Conservation (phyloP, 768 basidiomycete species). For the Pleurotus salmoneostramineus region DNA sequence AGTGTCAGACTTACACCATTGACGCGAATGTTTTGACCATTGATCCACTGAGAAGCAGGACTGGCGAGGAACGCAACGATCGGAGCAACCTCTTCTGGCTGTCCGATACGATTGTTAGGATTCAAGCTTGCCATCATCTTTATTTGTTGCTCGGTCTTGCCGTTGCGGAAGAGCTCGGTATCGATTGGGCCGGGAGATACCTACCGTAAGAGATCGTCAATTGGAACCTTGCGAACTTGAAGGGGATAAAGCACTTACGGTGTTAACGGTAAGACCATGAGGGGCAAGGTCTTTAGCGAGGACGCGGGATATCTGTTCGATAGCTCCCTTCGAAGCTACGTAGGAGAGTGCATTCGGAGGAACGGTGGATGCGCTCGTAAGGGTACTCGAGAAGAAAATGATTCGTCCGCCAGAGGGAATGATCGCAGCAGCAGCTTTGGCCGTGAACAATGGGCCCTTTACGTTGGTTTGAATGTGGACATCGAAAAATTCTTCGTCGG, state of each 20-base stretch:
- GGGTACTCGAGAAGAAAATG: conserved; percentile 53
- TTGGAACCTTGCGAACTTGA: not conserved
- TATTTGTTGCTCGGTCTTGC: conserved; percentile 45
- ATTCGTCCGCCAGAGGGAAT: conserved; percentile 49
- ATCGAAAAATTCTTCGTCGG: conserved; percentile 52
- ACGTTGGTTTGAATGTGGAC: conserved; percentile 51
- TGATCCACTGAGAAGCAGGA: conserved; percentile 52
- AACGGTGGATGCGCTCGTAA: conserved; percentile 40
- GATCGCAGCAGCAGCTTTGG: conserved; percentile 39
- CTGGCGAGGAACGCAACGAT: conserved; percentile 51
- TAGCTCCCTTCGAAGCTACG: conserved; percentile 53
- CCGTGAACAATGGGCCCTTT: conserved; percentile 55
- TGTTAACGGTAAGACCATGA: conserved; percentile 54
- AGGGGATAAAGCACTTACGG: conserved; percentile 11
- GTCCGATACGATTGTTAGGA: conserved; percentile 42
- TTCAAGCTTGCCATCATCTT: conserved; percentile 39
- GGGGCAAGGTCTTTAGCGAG: conserved; percentile 55
- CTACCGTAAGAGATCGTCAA: not conserved
- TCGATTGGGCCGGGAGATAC: conserved; percentile 34
- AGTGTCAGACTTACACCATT: conserved; percentile 44
- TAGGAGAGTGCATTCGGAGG: conserved; percentile 48
- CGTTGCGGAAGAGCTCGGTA: conserved; percentile 50
- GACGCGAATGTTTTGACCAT: conserved; percentile 52
- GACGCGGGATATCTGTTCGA: conserved; percentile 55
- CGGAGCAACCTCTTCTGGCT: conserved; percentile 50